Conservation (phyloP, 192 early-diverging fungal species). For the Rhizoclosmatium sp. region DNA sequence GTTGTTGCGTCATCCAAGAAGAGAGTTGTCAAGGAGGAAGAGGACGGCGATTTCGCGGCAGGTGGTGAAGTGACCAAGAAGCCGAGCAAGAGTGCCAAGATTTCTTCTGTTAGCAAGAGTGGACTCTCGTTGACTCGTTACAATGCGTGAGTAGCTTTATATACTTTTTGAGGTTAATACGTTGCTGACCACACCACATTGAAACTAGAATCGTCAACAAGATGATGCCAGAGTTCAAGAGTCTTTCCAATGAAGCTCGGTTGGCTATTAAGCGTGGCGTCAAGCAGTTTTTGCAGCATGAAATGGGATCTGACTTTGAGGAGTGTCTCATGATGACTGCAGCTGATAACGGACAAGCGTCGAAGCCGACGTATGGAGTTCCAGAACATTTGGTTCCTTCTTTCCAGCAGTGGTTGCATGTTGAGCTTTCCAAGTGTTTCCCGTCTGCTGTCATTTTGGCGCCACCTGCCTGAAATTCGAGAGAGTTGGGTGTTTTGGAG, state of each 20-base stretch:
- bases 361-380: conserved; percentile 35
- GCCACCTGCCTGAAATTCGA: neutral
- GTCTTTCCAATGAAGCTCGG: conserved; percentile 25
- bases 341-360: neutral
- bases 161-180: neutral
- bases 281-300: conserved; percentile 32
- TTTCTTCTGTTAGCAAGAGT: conserved; percentile 6
- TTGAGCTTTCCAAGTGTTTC: conserved; percentile 38
- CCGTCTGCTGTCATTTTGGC: conserved; percentile 19
- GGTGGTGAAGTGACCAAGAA: neutral
- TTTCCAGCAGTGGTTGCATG: conserved; percentile 28
- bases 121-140: conserved; percentile 26
- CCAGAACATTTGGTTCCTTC: conserved; percentile 29
- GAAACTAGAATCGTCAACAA: conserved; percentile 29
- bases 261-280: conserved; percentile 38
- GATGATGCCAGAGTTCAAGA: conserved; percentile 38
- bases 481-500: neutral
- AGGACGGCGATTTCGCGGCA: neutral
- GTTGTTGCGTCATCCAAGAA: neutral
- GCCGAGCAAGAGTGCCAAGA: neutral
- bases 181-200: neutral
- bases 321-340: conserved; percentile 27
- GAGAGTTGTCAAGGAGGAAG: neutral
- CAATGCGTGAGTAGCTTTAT: conserved; percentile 22
- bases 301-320: conserved; percentile 13